Evolutionary conservation across 768 basidiomycete genomes (phyloP), one percentile per base, ranked within the genome.

Genomic region (Pleurotus tuoliensis): DNA sequence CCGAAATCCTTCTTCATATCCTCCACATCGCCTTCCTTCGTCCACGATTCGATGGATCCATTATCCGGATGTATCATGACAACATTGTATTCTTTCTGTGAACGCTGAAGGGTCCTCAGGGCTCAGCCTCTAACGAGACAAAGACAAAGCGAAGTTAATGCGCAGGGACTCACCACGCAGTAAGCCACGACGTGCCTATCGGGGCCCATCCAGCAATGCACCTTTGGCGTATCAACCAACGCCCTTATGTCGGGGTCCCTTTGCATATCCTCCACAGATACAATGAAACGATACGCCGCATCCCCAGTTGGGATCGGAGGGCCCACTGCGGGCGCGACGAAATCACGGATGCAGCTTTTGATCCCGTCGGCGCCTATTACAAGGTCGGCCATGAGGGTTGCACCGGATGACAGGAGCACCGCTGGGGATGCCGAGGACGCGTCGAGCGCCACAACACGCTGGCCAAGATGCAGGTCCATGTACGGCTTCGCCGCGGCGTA

Each of bases 201-300:
- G 0, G 83, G 81, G 1, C 78, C 83, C 76, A 86, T 79, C 86
- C 86, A 87, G 0, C 71, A 74, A 0, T 76, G 78, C 72, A 81
- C 76, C 54, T 81, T 77, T 0, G 77, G 71, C 0, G 62, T 66
- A 13, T 86, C 81, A 0, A 84, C 73, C 15, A 87, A 69, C 2
- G 64, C 54, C 55, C 67, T 70, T 22, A 87, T 71, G 3, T 83
- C 80, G 0, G 79, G 80, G 57, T 87, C 82, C 5, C 63, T 61
- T 11, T 81, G 55, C 63, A 86, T 69, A 0, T 71, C 37, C 63
- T 69, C 56, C 0, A 81, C 72, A 3, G 78, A 70, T 34, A 87
- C 68, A 22, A 77, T 70, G 3, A 81, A 79, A 45, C 84, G 76
- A 61, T 83, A 87, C 0, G 82, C 85, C 0, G 82, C 79, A 60